Evolutionary conservation across 306 rosid species (phyloP).

Genomic region (Acacia melanoxylon): DNA sequence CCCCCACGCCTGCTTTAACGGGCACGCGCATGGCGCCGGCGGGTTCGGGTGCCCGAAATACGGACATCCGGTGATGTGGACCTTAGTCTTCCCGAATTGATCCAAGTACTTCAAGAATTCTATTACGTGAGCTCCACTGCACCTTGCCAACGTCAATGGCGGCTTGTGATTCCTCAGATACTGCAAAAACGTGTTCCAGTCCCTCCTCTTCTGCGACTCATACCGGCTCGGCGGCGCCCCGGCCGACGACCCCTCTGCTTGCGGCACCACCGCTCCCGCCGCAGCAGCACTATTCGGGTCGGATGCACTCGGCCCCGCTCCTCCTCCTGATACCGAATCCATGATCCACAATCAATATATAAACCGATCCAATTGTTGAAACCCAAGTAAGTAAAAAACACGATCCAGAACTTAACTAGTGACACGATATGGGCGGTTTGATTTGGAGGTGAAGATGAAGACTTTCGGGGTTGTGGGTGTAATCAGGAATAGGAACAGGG

Average conservation of each 20-base stretch:
- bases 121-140: constrained; percentile 99
- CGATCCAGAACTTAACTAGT: neutral
- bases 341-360: constrained; percentile 22
- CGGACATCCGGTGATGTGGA: constrained; percentile 67
- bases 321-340: constrained; percentile 61
- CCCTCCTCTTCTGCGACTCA: constrained; percentile 93
- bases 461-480: neutral
- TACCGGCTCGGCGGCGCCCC: constrained; percentile 70
- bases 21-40: constrained; percentile 87
- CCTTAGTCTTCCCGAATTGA: constrained; percentile 96
- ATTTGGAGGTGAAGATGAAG: neutral
- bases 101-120: constrained; percentile 90
- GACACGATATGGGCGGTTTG: too few relatives aligned
- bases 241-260: constrained; percentile 26
- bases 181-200: constrained; percentile 97
- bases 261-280: neutral
- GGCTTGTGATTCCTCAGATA: constrained; percentile 91
- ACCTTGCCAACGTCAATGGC: constrained; percentile 76
- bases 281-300: constrained; percentile 1
- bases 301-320: constrained; percentile 27
- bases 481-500: neutral
- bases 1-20: constrained; percentile 91
- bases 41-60: constrained; percentile 84
- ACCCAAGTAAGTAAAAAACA: neutral
- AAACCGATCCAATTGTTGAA: neutral